phyloP scores from a whole-genome alignment of 805 yeast species.

The Candida easanensis region DNA sequence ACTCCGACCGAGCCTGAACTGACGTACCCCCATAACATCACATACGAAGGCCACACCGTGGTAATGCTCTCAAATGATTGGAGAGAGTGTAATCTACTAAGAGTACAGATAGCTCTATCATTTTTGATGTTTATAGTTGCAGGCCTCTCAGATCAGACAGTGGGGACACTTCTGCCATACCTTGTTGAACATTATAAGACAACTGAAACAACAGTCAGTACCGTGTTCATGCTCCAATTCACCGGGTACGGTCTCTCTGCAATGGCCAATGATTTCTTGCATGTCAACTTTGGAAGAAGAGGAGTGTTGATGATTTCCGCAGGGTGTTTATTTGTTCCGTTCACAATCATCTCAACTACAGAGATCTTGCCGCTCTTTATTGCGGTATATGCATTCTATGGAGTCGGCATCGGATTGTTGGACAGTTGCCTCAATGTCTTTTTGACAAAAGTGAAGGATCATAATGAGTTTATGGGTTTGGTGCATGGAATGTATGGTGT shows the following conservation, averaged over 20 bases:
- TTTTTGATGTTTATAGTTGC: conserved; percentile 41
- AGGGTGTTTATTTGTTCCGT: conserved; percentile 35
- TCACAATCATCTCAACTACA: conserved; percentile 32
- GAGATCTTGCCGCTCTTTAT: conserved; percentile 41
- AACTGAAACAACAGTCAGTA: conserved; percentile 46
- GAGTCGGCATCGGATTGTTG: conserved; percentile 54
- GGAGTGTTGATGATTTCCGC: conserved; percentile 41
- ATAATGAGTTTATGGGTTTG: conserved; percentile 56
- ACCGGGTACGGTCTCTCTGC: conserved; percentile 57
- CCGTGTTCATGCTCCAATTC: conserved; percentile 50
- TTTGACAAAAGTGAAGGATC: conserved; percentile 43
- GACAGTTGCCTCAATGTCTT: conserved; percentile 57
- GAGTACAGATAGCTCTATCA: conserved; percentile 40
- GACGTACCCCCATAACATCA: not conserved
- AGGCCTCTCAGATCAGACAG: conserved; percentile 59
- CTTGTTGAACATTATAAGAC: conserved; percentile 46
- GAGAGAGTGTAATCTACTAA: conserved; percentile 35
- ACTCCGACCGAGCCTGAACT: not conserved
- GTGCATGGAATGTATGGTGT: conserved; percentile 70
- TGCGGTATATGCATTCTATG: conserved; percentile 39
- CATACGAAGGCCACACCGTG: conserved; percentile 6
- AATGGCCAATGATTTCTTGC: conserved; percentile 41
- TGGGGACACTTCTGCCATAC: conserved; percentile 58
- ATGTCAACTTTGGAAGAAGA: conserved; percentile 43
- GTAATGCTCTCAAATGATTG: conserved; percentile 18